A percentile compares a stretch with the other conserved stretches of the same genome.
Conservation (phyloP, 306 rosid species). For the Glycine latifolia region DNA sequence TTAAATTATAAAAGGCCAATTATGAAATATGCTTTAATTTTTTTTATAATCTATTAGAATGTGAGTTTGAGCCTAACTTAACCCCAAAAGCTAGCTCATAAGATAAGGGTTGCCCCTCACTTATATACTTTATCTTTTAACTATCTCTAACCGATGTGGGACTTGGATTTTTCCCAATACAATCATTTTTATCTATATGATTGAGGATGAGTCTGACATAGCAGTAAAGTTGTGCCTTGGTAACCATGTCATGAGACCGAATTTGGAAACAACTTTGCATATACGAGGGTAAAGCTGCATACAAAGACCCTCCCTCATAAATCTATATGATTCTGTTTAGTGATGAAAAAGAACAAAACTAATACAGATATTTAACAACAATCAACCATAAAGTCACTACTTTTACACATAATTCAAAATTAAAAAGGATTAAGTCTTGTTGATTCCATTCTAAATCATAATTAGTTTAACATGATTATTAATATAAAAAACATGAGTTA, state of each 20-base stretch:
- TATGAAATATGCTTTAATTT: constrained; percentile 6
- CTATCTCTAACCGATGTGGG: too few species aligned
- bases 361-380: constrained; percentile 11
- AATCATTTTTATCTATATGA: constrained; percentile 1
- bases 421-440: background rate
- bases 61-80: too few species aligned
- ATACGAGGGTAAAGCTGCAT: too few species aligned
- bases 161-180: background rate
- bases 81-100: too few species aligned
- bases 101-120: too few species aligned
- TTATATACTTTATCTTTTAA: too few species aligned
- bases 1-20: background rate
- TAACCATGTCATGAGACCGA: too few species aligned
- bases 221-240: too few species aligned
- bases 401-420: constrained; percentile 15
- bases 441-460: constrained; percentile 27
- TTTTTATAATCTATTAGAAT: too few species aligned
- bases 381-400: background rate
- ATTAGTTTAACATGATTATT: constrained; percentile 10
- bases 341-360: constrained; percentile 10
- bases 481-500: constrained; percentile 9
- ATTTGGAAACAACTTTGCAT: too few species aligned
- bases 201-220: background rate
- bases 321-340: constrained; percentile 26
- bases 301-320: too few species aligned